Conservation (phyloP, 2,329 filamentous ascomycete species). For the Cadophora sp. region DNA sequence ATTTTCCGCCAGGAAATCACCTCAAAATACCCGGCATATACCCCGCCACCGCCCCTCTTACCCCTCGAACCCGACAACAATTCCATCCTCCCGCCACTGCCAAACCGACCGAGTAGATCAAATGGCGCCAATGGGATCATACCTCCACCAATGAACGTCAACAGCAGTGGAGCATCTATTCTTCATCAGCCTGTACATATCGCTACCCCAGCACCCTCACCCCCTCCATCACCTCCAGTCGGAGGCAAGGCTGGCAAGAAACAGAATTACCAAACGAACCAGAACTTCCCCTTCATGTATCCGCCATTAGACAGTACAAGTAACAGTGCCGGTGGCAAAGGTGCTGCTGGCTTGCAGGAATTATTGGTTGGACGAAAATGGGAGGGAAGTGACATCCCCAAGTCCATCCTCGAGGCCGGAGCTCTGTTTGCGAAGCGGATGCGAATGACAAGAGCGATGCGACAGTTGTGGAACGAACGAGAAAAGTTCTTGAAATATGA, state of each 20-base stretch:
- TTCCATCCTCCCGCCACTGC: slow-evolving; percentile 85
- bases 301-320: slow-evolving; percentile 88
- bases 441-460: slow-evolving; percentile 87
- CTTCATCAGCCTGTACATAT: slow-evolving; percentile 97
- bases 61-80: slow-evolving; percentile 90
- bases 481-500: slow-evolving; percentile 92
- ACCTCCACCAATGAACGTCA: slow-evolving; percentile 57
- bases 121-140: slow-evolving; percentile 68
- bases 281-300: slow-evolving; percentile 98
- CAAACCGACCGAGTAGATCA: slow-evolving; percentile 71
- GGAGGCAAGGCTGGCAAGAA: slow-evolving; percentile 97
- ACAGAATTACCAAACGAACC: slow-evolving; percentile 99
- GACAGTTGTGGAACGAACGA: slow-evolving; percentile 93
- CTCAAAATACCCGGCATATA: slow-evolving; percentile 96
- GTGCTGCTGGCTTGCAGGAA: slow-evolving; percentile 80
- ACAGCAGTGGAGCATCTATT: slow-evolving; percentile 75
- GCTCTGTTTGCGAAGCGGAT: slow-evolving; percentile 90
- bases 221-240: slow-evolving; percentile 85
- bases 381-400: slow-evolving; percentile 93
- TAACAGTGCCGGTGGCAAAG: slow-evolving; percentile 90
- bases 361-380: slow-evolving; percentile 81
- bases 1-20: slow-evolving; percentile 95
- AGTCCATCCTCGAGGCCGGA: slow-evolving; percentile 93
- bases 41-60: slow-evolving; percentile 82
- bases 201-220: slow-evolving; percentile 95